Evolutionary conservation across 1,139 yeast species (phyloP), one percentile per base, ranked within the genome.

Genomic region (Suhomyces kunorum): DNA sequence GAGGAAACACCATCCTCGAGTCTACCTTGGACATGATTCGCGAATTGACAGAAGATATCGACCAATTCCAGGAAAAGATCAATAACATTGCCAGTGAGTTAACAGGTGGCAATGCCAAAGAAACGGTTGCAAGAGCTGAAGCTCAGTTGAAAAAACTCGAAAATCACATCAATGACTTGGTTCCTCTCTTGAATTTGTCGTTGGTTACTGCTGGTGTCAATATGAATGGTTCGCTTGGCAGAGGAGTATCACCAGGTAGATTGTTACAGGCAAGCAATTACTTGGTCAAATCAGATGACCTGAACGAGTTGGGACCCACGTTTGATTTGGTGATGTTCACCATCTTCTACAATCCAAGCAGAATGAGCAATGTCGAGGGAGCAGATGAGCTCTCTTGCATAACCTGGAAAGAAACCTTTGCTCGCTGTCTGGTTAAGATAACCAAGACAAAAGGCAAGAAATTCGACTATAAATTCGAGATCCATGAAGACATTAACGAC

Each of bases 351-450:
- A 82, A 82, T 44, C 77, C 83, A 5, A 68, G 78, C 32, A 55
- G 78, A 40, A 56, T 70, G 32, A 56, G 64, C 60, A 66, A 64
- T 40, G 45, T 65, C 8, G 70, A 62, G 5, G 61, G 53, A 6
- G 63, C 25, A 49, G 63, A 54, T 34, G 63, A 56, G 4, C 54
- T 63, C 17, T 58, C 63, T 28, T 73, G 73, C 33, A 74, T 84
- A 1, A 71, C 78, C 3, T 86, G 95, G 95, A 83, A 83, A 50
- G 95, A 86, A 52, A 83, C 82, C 42, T 80, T 67, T 60, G 83
- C 88, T 6, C 68, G 81, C 40, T 76, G 84, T 30, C 58, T 62
- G 42, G 76, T 78, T 1, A 59, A 64, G 16, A 55, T 83, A 7
- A 49, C 54, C 3, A 46, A 47, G 2, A 39, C 30, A 22, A 44